Conservation (phyloP, 2,329 filamentous ascomycete genomes). For the Berkeleyomyces basicola region DNA sequence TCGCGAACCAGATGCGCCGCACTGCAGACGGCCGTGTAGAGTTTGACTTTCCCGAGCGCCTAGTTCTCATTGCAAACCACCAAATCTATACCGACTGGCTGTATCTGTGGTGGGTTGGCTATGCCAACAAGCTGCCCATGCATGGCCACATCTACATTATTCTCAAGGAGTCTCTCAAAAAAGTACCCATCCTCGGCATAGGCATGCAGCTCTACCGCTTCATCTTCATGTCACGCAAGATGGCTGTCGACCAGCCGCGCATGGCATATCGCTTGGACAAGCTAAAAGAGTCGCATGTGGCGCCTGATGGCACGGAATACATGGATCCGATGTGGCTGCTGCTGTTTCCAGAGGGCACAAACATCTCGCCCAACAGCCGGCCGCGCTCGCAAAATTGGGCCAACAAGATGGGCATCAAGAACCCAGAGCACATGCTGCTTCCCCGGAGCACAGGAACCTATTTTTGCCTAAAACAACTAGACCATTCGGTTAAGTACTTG, state of each 20-base stretch:
- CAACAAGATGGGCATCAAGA: conserved; percentile 53
- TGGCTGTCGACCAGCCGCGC: conserved; percentile 62
- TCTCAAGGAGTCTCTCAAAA: conserved; percentile 71
- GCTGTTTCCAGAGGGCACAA: conserved; percentile 78
- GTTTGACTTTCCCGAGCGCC: conserved; percentile 63
- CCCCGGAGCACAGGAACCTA: conserved; percentile 67
- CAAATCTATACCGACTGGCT: conserved; percentile 89
- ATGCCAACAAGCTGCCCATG: conserved; percentile 57
- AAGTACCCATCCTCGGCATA: conserved; percentile 61
- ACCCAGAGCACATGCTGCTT: conserved; percentile 57
- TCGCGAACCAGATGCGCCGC: conserved; percentile 55
- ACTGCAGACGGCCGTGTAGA: conserved; percentile 56
- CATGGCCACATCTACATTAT: conserved; percentile 84
- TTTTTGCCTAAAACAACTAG: conserved; percentile 63
- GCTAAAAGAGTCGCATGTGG: conserved; percentile 41
- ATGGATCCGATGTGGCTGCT: conserved; percentile 78
- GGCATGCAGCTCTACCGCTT: conserved; percentile 79
- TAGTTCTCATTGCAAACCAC: conserved; percentile 77
- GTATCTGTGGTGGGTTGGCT: conserved; percentile 89
- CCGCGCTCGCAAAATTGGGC: conserved; percentile 60
- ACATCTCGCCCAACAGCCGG: conserved; percentile 54
- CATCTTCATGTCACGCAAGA: conserved; percentile 83
- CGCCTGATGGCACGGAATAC: conserved; percentile 36
- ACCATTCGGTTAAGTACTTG: conserved; percentile 59
- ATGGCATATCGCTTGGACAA: conserved; percentile 57